Evolutionary conservation across 352 stramenopile genomes (phyloP).

Genomic region (Vaucheria bursata): DNA sequence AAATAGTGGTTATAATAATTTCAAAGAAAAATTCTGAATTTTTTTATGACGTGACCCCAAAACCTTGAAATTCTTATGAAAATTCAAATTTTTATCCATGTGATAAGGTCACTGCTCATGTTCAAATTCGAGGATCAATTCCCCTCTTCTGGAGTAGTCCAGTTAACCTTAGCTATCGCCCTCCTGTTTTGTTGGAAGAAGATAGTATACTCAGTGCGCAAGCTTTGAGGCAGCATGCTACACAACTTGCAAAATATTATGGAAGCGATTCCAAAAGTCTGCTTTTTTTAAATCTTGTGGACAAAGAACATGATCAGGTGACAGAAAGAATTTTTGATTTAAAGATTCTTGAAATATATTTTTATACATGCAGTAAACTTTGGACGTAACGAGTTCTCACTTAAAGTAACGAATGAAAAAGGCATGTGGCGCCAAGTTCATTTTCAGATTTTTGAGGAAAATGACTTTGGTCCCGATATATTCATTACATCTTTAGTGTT

Average conservation of each 20-base stretch:
- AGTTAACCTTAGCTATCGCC: conserved; percentile 81
- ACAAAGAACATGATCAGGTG: conserved; percentile 76
- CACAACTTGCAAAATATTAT: conserved; percentile 20
- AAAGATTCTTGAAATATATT: no score
- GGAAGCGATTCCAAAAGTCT: conserved; percentile 53
- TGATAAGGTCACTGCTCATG: conserved; percentile 57
- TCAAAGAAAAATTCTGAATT: no score
- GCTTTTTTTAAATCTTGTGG: conserved; percentile 76
- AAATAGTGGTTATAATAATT: no score
- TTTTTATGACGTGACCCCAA: no score
- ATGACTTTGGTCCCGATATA: background rate
- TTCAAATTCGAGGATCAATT: conserved; percentile 88
- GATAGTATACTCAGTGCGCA: conserved; percentile 51
- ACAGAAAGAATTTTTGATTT: no score
- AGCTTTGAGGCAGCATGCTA: conserved; percentile 41
- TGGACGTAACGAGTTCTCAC: no score
- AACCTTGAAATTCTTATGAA: no score
- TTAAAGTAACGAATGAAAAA: background rate
- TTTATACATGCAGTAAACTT: no score
- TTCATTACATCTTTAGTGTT: background rate
- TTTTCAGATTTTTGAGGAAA: no score
- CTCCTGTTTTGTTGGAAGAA: conserved; percentile 65
- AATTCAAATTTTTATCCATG: no score
- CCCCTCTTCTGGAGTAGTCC: conserved; percentile 80
- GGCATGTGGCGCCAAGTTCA: no score